These are phyloP conservation scores for Chytridium lagenaria DNA, from an alignment of 371 early-diverging fungal species.

Conservation along the genomic window DNA sequence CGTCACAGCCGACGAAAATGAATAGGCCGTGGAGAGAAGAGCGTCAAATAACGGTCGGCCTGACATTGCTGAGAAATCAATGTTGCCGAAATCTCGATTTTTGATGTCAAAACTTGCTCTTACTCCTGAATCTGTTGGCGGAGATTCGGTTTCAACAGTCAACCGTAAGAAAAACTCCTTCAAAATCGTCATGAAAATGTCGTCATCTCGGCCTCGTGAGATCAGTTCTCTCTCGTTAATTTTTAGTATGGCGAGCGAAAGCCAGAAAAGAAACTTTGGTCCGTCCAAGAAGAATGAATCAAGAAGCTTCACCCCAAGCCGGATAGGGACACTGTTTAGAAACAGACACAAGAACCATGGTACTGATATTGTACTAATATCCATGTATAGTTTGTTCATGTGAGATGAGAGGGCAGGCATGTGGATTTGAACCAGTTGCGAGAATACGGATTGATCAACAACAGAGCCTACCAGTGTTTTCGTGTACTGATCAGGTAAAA, in stretches of 20 bases:
- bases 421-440: slow-evolving; percentile 54
- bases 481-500: slow-evolving; percentile 71
- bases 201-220: slow-evolving; percentile 60
- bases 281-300: slow-evolving; percentile 66
- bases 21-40: slow-evolving; percentile 47
- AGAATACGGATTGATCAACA: slow-evolving; percentile 68
- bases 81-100: slow-evolving; percentile 11
- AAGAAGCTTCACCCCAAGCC: slow-evolving; percentile 49
- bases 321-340: slow-evolving; percentile 59
- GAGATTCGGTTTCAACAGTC: slow-evolving; percentile 21
- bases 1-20: slow-evolving; percentile 40
- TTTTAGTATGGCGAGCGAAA: slow-evolving; percentile 66
- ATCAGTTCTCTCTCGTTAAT: slow-evolving; percentile 59
- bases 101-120: slow-evolving; percentile 2
- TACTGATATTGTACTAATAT: slow-evolving; percentile 64
- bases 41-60: slow-evolving; percentile 42
- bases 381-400: slow-evolving; percentile 61
- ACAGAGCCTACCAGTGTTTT: slow-evolving; percentile 69
- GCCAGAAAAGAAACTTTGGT: slow-evolving; percentile 65
- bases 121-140: not conserved
- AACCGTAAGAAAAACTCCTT: slow-evolving; percentile 54
- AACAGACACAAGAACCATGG: slow-evolving; percentile 74
- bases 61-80: slow-evolving; percentile 34
- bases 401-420: slow-evolving; percentile 60
- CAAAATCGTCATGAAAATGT: slow-evolving; percentile 57